These are phyloP conservation scores for Adiantum capillusveneris DNA, from an alignment of 75 land plant species.

Conservation along the genomic window DNA sequence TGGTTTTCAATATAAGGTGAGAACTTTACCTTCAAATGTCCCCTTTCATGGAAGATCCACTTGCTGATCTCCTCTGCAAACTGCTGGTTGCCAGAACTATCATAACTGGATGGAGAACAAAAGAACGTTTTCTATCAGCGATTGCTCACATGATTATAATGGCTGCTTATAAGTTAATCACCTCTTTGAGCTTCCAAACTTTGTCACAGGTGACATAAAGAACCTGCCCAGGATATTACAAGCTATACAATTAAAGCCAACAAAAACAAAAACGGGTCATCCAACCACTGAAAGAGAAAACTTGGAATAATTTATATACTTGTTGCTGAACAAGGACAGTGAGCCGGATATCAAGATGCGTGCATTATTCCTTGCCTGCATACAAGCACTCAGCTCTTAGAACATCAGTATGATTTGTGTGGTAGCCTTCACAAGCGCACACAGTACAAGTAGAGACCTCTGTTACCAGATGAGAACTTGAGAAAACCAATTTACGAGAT, in stretches of 20 bases:
- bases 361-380: slow-evolving; percentile 98
- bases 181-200: slow-evolving; percentile 63
- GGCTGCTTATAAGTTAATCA: slow-evolving; percentile 8
- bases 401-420: no score
- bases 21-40: slow-evolving; percentile 82
- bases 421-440: no score
- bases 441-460: no score
- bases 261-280: background rate
- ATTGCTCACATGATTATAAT: no score
- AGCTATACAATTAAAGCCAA: background rate
- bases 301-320: slow-evolving; percentile 30
- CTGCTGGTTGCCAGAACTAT: slow-evolving; percentile 88
- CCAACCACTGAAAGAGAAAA: background rate
- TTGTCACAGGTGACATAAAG: slow-evolving; percentile 57
- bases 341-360: slow-evolving; percentile 86
- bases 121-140: no score
- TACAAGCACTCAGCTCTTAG: no score
- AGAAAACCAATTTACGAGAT: no score
- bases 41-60: slow-evolving; percentile 98
- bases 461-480: no score
- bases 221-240: slow-evolving; percentile 35
- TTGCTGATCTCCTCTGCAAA: slow-evolving; percentile 85
- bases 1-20: background rate
- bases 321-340: slow-evolving; percentile 71
- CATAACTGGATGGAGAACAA: slow-evolving; percentile 32